Conservation (phyloP, 2,329 filamentous ascomycete genomes). For the Alternaria postmessia region DNA sequence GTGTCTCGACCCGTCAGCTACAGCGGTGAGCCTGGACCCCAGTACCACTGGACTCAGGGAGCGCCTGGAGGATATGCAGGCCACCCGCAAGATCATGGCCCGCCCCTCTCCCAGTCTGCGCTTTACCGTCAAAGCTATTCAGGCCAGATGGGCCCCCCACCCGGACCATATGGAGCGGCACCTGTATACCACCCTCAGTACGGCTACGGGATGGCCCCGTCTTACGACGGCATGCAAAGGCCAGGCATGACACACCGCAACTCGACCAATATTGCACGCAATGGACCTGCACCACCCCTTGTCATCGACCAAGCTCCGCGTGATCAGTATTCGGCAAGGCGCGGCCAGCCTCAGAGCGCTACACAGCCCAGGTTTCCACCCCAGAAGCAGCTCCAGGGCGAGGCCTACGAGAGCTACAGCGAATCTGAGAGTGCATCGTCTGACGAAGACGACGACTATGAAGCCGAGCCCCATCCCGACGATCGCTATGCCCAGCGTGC, state of each 20-base stretch:
- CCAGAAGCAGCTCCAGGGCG: slow-evolving; percentile 20
- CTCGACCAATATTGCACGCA: slow-evolving; percentile 29
- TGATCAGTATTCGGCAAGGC: slow-evolving; percentile 41
- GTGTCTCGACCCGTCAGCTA: slow-evolving; percentile 47
- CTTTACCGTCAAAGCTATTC: slow-evolving; percentile 30
- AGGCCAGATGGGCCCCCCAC: slow-evolving; percentile 18
- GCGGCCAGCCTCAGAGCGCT: slow-evolving; percentile 24
- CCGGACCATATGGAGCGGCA: slow-evolving; percentile 25
- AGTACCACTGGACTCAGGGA: slow-evolving; percentile 28
- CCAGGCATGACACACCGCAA: slow-evolving; percentile 32
- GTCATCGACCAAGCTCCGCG: slow-evolving; percentile 35
- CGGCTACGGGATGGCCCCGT: slow-evolving; percentile 27
- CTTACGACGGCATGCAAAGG: slow-evolving; percentile 31
- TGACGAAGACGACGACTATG: slow-evolving; percentile 24
- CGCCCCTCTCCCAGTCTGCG: slow-evolving; percentile 44
- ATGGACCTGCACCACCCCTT: slow-evolving; percentile 21
- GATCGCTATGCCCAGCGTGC: slow-evolving; percentile 20
- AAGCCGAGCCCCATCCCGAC: neutral
- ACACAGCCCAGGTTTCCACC: slow-evolving; percentile 12
- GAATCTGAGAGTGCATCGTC: slow-evolving; percentile 24
- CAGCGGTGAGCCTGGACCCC: slow-evolving; percentile 31
- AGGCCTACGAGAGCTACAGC: slow-evolving; percentile 22
- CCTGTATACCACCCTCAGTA: slow-evolving; percentile 23
- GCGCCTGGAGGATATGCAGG: slow-evolving; percentile 20
- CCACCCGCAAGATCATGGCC: slow-evolving; percentile 39